Conservation (phyloP, 148 eudicot species). For the Cornus florida region DNA sequence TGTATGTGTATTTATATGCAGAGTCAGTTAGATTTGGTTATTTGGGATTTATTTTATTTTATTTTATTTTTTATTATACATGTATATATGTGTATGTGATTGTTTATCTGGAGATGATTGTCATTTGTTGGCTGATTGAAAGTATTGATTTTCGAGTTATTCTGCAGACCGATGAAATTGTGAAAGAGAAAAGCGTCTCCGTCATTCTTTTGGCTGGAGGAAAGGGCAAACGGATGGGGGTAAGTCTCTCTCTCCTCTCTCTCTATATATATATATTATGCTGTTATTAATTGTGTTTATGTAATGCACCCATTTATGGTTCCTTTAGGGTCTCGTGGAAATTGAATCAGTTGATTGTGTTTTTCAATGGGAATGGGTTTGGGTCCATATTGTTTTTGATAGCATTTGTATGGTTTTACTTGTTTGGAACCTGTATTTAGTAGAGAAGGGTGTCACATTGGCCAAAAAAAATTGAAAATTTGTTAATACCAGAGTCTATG, state of each 20-base stretch:
- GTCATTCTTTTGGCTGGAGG: constrained; percentile 96
- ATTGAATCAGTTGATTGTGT: background rate
- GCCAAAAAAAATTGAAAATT: too few relatives aligned
- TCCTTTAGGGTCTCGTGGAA: background rate
- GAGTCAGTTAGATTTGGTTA: background rate
- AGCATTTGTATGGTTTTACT: background rate
- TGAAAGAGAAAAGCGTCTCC: constrained; percentile 81
- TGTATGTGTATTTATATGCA: background rate
- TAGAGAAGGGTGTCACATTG: too few relatives aligned
- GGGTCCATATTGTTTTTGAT: background rate
- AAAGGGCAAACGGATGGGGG: constrained; percentile 92
- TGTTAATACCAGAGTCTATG: too few relatives aligned
- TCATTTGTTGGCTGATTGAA: background rate
- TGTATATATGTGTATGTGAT: background rate
- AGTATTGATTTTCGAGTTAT: background rate
- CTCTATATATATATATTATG: background rate
- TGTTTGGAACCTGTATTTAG: background rate
- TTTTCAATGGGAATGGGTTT: background rate
- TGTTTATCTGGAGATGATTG: too few relatives aligned
- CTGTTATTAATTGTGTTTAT: background rate
- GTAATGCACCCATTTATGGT: background rate
- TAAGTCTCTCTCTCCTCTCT: constrained; percentile 29
- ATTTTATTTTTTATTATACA: background rate
- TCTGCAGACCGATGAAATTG: constrained; percentile 48
- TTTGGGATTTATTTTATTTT: background rate